A percentile compares a stretch with the other conserved stretches of the same genome.
phyloP scores from a whole-genome alignment of 345 rosid species.

The Rhodamnia argentea region DNA sequence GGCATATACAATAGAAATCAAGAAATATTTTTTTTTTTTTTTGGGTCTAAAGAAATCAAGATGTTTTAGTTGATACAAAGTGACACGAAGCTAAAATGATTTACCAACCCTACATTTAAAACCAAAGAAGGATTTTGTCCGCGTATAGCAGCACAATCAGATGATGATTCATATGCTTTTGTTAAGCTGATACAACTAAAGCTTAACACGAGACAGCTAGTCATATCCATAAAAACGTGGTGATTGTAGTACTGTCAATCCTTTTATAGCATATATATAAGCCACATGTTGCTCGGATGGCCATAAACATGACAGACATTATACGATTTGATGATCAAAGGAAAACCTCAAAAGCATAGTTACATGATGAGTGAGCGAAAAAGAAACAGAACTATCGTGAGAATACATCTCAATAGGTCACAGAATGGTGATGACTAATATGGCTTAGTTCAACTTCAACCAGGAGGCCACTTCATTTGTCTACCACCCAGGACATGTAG shows the following conservation, averaged over 20 bases:
- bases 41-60: not conserved
- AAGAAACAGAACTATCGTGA: not conserved
- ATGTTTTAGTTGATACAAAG: not conserved
- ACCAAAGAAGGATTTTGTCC: not conserved
- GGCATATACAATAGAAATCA: not conserved
- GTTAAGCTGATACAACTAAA: not conserved
- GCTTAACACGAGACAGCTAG: not conserved
- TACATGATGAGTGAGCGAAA: not conserved
- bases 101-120: not conserved
- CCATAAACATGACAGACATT: not conserved
- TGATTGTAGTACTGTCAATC: not conserved
- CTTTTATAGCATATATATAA: not conserved
- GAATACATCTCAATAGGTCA: not conserved
- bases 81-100: not conserved
- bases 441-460: conserved; percentile 22
- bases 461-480: conserved; percentile 92
- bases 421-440: not conserved
- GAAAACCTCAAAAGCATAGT: not conserved
- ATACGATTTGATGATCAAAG: not conserved
- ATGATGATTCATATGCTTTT: not conserved
- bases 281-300: not conserved
- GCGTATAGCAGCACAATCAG: not conserved
- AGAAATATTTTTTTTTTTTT: too few species aligned
- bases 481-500: conserved; percentile 84
- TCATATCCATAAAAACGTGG: not conserved